These are phyloP conservation scores for Ganoderma meredithae DNA, from an alignment of 1,284 basidiomycete genomes.

Conservation along the genomic window DNA sequence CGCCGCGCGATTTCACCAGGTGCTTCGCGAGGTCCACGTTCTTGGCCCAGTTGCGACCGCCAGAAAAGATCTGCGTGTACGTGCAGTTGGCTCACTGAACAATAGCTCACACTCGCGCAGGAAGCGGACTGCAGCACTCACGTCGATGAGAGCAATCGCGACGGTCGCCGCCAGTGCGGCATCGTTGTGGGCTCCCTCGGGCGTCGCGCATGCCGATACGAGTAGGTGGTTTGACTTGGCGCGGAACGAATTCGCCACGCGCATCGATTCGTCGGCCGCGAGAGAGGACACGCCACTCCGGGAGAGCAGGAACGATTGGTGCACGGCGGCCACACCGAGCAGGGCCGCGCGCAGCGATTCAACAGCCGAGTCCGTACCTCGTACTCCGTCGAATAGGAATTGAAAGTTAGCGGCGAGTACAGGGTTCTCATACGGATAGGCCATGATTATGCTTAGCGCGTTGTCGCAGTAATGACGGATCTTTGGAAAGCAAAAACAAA, in stretches of 20 bases:
- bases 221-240: conserved; percentile 41
- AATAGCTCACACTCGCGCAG: conserved; percentile 7
- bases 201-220: conserved; percentile 37
- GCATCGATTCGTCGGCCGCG: conserved; percentile 40
- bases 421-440: conserved; percentile 45
- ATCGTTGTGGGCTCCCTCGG: conserved; percentile 44
- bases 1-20: conserved; percentile 50
- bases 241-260: conserved; percentile 38
- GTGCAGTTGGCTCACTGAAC: conserved; percentile 11
- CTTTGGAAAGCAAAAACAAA: conserved; percentile 44
- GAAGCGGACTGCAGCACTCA: conserved; percentile 41
- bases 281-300: conserved; percentile 36
- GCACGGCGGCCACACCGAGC: conserved; percentile 40
- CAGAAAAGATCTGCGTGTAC: conserved; percentile 52
- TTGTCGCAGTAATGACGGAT: conserved; percentile 49
- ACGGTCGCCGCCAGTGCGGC: conserved; percentile 49
- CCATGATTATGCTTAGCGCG: conserved; percentile 46
- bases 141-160: conserved; percentile 50
- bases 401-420: conserved; percentile 41
- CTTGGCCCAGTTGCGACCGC: conserved; percentile 50
- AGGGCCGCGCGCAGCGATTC: conserved; percentile 40
- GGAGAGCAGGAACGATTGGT: conserved; percentile 40
- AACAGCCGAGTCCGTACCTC: conserved; percentile 39
- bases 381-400: conserved; percentile 41
- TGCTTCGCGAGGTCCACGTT: conserved; percentile 52